Conservation (phyloP, 1,284 basidiomycete species). For the Pseudomicrostroma phylloplanum region DNA sequence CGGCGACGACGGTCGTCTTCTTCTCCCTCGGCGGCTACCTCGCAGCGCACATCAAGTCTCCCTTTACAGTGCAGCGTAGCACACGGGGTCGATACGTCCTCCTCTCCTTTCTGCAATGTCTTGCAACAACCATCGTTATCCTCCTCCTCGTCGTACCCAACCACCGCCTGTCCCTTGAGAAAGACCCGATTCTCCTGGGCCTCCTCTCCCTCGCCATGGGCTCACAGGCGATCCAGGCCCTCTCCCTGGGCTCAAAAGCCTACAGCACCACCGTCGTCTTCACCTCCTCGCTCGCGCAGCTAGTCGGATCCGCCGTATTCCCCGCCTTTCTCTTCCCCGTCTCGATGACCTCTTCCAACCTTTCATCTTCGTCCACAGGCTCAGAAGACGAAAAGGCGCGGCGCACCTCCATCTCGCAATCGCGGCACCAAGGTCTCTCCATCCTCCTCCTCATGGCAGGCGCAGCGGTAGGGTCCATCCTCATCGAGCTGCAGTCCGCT, state of each 20-base stretch:
- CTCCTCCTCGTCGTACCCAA: not conserved
- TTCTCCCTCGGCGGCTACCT: not conserved
- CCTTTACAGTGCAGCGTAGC: not conserved
- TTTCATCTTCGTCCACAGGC: not conserved
- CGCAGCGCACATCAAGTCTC: not conserved
- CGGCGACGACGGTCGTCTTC: not conserved
- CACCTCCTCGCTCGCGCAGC: conserved; percentile 8
- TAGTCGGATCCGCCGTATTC: conserved; percentile 1
- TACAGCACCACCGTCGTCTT: conserved; percentile 11
- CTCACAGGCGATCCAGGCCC: conserved; percentile 4
- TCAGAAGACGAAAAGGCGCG: not conserved
- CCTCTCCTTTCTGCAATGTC: not conserved
- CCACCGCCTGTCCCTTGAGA: not conserved
- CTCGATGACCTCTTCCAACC: not conserved
- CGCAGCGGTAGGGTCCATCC: not conserved
- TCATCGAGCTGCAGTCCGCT: not conserved
- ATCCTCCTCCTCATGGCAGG: not conserved
- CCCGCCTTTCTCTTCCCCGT: not conserved
- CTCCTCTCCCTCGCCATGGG: conserved; percentile 9
- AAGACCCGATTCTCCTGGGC: not conserved
- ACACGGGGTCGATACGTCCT: not conserved
- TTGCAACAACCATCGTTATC: not conserved
- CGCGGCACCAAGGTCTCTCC: not conserved
- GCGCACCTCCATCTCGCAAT: too few relatives aligned
- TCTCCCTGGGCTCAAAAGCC: conserved; percentile 4